Conservation (phyloP, 78 protist genomes). For the Dictyostelium capitatum region DNA sequence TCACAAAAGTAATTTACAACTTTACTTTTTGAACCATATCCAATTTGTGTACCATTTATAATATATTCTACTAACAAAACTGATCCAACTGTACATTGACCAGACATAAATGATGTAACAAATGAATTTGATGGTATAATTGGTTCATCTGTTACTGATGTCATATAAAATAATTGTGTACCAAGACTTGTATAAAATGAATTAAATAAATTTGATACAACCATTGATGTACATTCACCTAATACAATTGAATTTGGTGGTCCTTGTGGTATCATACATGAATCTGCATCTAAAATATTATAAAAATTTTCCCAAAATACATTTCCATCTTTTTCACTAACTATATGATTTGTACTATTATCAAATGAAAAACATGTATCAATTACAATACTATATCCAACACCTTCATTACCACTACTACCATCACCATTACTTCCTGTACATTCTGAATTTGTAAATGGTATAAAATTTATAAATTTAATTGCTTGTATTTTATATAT, state of each 20-base stretch:
- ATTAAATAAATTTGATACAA: not conserved
- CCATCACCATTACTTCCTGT: not conserved
- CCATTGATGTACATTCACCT: not conserved
- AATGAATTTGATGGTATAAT: not conserved
- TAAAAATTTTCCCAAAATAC: not conserved
- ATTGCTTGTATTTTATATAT: not conserved
- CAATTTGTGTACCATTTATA: not conserved
- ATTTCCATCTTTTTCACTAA: not conserved
- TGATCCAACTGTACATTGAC: not conserved
- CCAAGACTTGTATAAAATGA: not conserved
- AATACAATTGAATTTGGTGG: not conserved
- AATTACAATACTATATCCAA: not conserved
- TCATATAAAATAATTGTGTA: not conserved
- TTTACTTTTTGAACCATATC: not conserved
- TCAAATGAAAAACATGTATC: slow-evolving; percentile 2
- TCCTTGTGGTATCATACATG: not conserved
- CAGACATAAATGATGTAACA: not conserved
- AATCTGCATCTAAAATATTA: not conserved
- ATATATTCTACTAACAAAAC: not conserved
- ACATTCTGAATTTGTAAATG: not conserved
- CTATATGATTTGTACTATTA: not conserved
- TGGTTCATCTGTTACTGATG: not conserved
- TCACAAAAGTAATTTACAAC: not conserved
- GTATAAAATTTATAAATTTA: slow-evolving; percentile 7
- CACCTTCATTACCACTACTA: not conserved